Evolutionary conservation across 129 eudicot species (phyloP), one percentile per base, ranked within the genome.

Genomic region (Logfia minima): DNA sequence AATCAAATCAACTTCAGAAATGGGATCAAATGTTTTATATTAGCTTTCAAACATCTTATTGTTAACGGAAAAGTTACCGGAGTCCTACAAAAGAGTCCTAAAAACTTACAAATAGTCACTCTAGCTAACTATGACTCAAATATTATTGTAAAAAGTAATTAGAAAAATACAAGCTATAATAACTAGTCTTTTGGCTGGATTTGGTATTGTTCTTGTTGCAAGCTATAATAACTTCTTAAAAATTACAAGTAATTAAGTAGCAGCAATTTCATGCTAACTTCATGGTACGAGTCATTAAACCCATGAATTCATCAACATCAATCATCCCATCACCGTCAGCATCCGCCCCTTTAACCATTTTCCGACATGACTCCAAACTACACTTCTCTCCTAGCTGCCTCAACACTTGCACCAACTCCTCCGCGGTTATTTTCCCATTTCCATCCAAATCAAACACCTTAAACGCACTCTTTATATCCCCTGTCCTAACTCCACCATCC

Each of bases 371-470:
- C 72, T 86, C 88, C 53, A 84, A 80, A 77, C 86, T 84, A 61
- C 82, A 84, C 71, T 60, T 75, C 79, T 89, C 91, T 43, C 93
- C 90, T n/a, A 89, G 68, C 90, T 80, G 84, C 80, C 78, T 75
- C 62, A 86, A 28, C 63, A 89, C 86, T 78, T 89, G 86, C 70
- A 78, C 18, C 79, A 89, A 45, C 77, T 89, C 95, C 61, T 77
- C 81, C 5, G 88, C 87, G 6, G 85, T 86, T 29, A 89, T 89
- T 55, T 82, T 86, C 71, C 88, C 95, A 51, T 89, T 82, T 1
- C 95, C 89, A 32, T 86, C 91, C 71, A 71, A 60, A 72, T 86
- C 91, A 76, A 89, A 89, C 64, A 83, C 88, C 72, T 77, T 66
- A 51, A 87, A 89, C 24, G 89, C 91, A 28, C 80, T 74, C 59